These are phyloP conservation scores for Boletus mariae DNA, from an alignment of 1,284 basidiomycete species.

Conservation along the genomic window DNA sequence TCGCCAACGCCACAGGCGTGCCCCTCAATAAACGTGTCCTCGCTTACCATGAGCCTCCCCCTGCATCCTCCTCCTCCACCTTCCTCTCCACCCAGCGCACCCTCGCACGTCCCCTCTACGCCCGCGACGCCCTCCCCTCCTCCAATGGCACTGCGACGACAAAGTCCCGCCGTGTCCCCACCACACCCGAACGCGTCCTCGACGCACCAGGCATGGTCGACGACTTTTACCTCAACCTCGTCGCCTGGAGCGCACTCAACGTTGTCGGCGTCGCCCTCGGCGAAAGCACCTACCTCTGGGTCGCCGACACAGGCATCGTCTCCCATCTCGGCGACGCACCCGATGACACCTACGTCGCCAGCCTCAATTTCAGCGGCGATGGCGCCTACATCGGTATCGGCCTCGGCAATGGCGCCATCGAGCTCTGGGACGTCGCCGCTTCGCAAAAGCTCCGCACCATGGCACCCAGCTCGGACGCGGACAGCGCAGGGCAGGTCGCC, in stretches of 20 bases:
- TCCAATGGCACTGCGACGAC: slow-evolving; percentile 59
- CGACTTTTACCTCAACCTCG: slow-evolving; percentile 95
- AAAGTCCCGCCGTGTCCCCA: slow-evolving; percentile 77
- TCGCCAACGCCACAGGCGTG: slow-evolving; percentile 70
- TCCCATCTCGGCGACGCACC: slow-evolving; percentile 73
- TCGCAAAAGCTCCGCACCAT: slow-evolving; percentile 85
- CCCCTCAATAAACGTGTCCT: slow-evolving; percentile 72
- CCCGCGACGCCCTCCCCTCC: slow-evolving; percentile 57
- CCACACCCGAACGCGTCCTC: slow-evolving; percentile 84
- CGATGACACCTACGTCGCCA: slow-evolving; percentile 71
- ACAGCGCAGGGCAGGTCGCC: slow-evolving; percentile 62
- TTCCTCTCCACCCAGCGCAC: slow-evolving; percentile 71
- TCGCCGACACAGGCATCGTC: slow-evolving; percentile 85
- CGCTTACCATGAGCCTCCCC: slow-evolving; percentile 75
- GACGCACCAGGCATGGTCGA: slow-evolving; percentile 95
- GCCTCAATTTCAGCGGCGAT: slow-evolving; percentile 84
- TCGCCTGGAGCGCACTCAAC: slow-evolving; percentile 88
- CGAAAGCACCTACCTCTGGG: slow-evolving; percentile 87
- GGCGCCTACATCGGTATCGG: slow-evolving; percentile 88
- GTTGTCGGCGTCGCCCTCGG: slow-evolving; percentile 86
- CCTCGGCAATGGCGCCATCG: slow-evolving; percentile 81
- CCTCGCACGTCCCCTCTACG: slow-evolving; percentile 68
- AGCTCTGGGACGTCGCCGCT: slow-evolving; percentile 92
- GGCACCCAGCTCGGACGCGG: slow-evolving; percentile 41
- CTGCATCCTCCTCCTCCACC: slow-evolving; percentile 61